Evolutionary conservation across 768 basidiomycete genomes (phyloP).

Genomic region (Suillus decipiens): DNA sequence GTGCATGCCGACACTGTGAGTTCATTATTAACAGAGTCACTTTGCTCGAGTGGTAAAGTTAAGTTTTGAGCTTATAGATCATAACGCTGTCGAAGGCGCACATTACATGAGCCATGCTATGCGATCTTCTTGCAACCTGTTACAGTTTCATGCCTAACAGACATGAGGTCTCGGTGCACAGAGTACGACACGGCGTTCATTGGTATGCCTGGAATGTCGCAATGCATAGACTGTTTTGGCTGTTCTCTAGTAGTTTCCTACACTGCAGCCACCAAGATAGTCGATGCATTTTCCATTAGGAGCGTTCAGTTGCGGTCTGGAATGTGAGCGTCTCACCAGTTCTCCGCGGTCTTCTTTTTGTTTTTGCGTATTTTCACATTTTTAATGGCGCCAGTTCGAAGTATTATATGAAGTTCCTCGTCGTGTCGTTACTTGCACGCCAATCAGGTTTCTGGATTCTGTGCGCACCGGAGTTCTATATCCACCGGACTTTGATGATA

Average conservation of each 20-base stretch:
- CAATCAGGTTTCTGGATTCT: background rate
- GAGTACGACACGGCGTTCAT: slow-evolving; percentile 7
- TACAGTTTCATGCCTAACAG: background rate
- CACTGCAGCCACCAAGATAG: background rate
- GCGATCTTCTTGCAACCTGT: slow-evolving; percentile 1
- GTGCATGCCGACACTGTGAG: slow-evolving; percentile 11
- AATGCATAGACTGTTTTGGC: background rate
- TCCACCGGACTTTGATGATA: background rate
- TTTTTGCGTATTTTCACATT: background rate
- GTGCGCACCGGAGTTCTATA: background rate
- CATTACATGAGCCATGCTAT: slow-evolving; percentile 3
- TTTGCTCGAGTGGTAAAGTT: slow-evolving; percentile 1
- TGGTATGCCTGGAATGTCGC: background rate
- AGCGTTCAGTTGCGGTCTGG: background rate
- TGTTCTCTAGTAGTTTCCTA: background rate
- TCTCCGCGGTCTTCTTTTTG: background rate
- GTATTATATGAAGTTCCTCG: background rate
- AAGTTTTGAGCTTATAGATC: slow-evolving; percentile 5
- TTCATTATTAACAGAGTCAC: slow-evolving; percentile 22
- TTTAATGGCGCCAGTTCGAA: background rate
- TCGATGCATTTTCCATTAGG: background rate
- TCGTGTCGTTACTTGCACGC: background rate
- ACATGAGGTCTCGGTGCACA: slow-evolving; percentile 8
- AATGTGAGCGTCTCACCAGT: background rate
- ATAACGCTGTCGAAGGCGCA: slow-evolving; percentile 7